phyloP scores from a whole-genome alignment of 2,329 filamentous ascomycete species.

The Colletotrichum costaricense region DNA sequence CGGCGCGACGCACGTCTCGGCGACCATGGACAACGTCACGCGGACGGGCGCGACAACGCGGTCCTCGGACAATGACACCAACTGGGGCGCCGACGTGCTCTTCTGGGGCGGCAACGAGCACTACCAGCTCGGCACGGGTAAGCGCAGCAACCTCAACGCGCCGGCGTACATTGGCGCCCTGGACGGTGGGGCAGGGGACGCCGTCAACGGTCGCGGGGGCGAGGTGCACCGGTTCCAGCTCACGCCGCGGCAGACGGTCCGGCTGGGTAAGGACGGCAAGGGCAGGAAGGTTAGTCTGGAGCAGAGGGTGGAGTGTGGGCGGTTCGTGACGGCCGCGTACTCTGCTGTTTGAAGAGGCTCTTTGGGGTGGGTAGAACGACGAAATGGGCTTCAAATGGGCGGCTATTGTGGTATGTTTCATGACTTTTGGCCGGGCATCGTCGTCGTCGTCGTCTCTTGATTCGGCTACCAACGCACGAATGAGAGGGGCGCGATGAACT shows the following conservation, averaged over 20 bases:
- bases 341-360: conserved; percentile 63
- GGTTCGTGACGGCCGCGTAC: conserved; percentile 85
- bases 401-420: conserved; percentile 20
- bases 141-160: conserved; percentile 80
- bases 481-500: not conserved
- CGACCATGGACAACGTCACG: conserved; percentile 85
- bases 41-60: conserved; percentile 66
- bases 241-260: conserved; percentile 79
- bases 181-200: conserved; percentile 70
- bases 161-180: conserved; percentile 85
- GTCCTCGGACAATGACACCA: conserved; percentile 75
- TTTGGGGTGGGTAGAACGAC: too few relatives aligned
- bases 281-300: conserved; percentile 81
- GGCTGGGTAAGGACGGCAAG: conserved; percentile 66
- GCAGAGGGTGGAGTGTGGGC: conserved; percentile 89
- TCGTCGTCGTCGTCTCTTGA: too few relatives aligned
- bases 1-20: conserved; percentile 83
- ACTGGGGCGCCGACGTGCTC: conserved; percentile 89
- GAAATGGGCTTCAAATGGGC: not conserved
- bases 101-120: conserved; percentile 97
- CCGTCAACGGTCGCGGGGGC: conserved; percentile 66
- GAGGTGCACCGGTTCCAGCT: conserved; percentile 83
- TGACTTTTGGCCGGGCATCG: not conserved
- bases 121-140: conserved; percentile 93
- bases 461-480: not conserved